Evolutionary conservation across 148 eudicot species (phyloP), one percentile per base, ranked within the genome.

Genomic region (Rhododendron mucronatum): DNA sequence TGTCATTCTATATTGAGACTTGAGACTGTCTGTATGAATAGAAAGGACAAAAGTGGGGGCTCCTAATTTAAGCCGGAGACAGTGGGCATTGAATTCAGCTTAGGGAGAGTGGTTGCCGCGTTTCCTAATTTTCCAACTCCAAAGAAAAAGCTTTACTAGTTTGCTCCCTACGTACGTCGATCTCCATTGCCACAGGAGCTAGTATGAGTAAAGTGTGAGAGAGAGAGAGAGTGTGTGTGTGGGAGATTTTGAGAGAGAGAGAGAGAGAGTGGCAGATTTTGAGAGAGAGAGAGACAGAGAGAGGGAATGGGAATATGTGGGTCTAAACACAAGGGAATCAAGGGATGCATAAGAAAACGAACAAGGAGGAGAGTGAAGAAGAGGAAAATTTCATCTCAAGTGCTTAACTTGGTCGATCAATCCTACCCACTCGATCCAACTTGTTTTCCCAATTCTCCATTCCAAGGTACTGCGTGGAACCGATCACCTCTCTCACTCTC

Each of bases 241-340:
- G 16, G 7, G 75, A 69, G 75, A 69, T 69, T 69, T 69, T 6
- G 18, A 30, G 75, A 41, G 7, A 41, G 41, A 39, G 2, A 35
- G 71, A 76, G 55, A 77, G 33, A n/a, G 14, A 67, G 33, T n/a
- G n/a, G n/a, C n/a, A n/a, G n/a, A n/a, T n/a, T n/a, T n/a, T n/a
- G 2, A 35, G 71, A 76, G 55, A 77, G 33, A n/a, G 14, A 67
- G 33, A 1, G 18, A 30, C 39, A 6, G 7, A 41, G 82, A 65
- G 57, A 59, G 77, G 76, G 51, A 85, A 96, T 96, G 99, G 99
- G 99, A 45, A 90, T 78, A 0, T 94, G 98, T 87, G 97, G 93
- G 87, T 96, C 99, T 69, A 96, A 92, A 87, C 65, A 59, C 10
- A 92, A 93, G n/a, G 61, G 61, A 16, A 55, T 55, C 61, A 84